phyloP scores from a whole-genome alignment of 257 asterid species.

The Solanum pennellii region DNA sequence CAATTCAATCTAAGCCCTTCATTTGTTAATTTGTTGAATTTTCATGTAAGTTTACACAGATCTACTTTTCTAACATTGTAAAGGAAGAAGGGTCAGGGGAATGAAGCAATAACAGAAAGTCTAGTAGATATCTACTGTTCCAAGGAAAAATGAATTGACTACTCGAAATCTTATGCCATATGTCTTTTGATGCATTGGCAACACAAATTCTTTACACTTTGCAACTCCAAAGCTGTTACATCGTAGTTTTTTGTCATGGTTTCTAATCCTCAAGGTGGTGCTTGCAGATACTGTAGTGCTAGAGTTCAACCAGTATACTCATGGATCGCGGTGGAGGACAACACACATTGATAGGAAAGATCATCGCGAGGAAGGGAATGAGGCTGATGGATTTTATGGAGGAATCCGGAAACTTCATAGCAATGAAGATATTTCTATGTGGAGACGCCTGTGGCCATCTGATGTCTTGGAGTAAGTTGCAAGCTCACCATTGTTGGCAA shows the following conservation, averaged over 20 bases:
- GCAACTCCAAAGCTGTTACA: not conserved
- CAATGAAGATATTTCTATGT: slow-evolving; percentile 40
- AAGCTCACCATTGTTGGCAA: not conserved
- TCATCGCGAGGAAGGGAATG: slow-evolving; percentile 70
- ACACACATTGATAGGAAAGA: slow-evolving; percentile 48
- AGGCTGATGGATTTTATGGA: slow-evolving; percentile 65
- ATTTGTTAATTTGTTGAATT: not conserved
- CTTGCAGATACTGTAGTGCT: slow-evolving; percentile 49
- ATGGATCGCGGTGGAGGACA: slow-evolving; percentile 72
- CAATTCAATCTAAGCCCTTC: not conserved
- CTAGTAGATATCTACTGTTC: not conserved
- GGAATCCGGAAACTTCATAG: slow-evolving; percentile 48
- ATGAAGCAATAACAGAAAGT: not conserved
- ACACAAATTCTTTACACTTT: not conserved
- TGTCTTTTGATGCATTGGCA: not conserved
- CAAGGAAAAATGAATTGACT: not conserved
- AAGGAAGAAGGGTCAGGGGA: not conserved
- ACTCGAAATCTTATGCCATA: not conserved
- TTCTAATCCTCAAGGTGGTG: not conserved
- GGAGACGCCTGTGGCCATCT: slow-evolving; percentile 67
- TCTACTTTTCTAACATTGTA: not conserved
- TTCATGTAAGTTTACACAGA: not conserved
- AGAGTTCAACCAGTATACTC: slow-evolving; percentile 77
- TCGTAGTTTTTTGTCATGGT: not conserved
- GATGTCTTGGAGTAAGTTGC: slow-evolving; percentile 45